Base-by-base conservation (phyloP, 106 monocot genomes). In the Amphibolis antarctica region DNA sequence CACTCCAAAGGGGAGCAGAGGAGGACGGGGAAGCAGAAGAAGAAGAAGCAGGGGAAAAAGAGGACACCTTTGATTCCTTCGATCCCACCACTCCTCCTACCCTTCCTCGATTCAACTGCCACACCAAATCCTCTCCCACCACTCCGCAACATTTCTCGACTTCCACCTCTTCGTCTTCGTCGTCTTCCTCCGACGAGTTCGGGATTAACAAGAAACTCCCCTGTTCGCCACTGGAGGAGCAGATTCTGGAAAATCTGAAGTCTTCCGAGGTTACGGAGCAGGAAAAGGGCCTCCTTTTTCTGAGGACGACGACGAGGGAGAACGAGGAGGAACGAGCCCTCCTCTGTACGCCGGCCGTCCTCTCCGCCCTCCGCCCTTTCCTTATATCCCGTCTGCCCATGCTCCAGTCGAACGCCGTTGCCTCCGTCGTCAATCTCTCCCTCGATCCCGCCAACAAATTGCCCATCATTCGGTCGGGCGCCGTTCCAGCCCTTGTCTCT, bases 371-470 rank as follows among this genome's bases (percentile, higher is more conserved):
- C 48, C 75, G 81, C 15, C 77, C 68, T 7, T 60, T 82, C 44
- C 75, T 89, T 43, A 69, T 78, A n/a, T 81, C 93, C 23, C 63
- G 59, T 22, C 20, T 58, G 58, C 18, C 75, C 22, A 44, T 46
- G 4, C 31, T 84, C 62, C 89, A 84, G 52, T 60, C 61, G 47
- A 71, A 78, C 74, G 80, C 88, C 63, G 65, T 72, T 25, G 88
- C 93, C 5, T 66, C 81, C 26, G 1, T 88, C 59, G 81, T 88
- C 42, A 93, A 93, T 75, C 77, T 93, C n/a, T 93, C 93, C 43
- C 74, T 93, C 10, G 79, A 88, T 43, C 48, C 63, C 3, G 23
- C 50, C 18, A 93, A 88, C 76, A 82, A 85, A 61, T 71, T 75
- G n/a, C 66, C 47, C 52, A 77, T 93, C 55, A 72, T 93, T 15